Percentiles rank a stretch among this genome's conserved stretches.
These are phyloP conservation scores for Aspergillus campestris DNA, from an alignment of 495 filamentous ascomycete species.

Conservation along the genomic window DNA sequence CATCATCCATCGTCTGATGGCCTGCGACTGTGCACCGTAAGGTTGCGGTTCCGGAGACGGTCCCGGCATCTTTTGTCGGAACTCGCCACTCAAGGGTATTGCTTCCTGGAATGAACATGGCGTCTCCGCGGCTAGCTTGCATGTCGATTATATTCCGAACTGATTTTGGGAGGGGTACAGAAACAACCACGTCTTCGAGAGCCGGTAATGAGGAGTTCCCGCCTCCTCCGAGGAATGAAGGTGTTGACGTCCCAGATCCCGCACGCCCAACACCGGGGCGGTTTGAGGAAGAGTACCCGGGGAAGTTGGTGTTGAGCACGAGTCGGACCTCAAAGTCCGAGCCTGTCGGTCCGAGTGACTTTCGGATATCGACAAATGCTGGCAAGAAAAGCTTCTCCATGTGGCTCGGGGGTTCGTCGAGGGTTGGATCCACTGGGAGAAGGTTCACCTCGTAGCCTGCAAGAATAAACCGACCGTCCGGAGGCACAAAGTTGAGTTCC, in stretches of 20 bases:
- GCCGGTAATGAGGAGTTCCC: constrained; percentile 44
- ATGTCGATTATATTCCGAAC: constrained; percentile 87
- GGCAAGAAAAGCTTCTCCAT: constrained; percentile 69
- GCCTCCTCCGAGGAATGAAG: constrained; percentile 52
- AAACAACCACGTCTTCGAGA: constrained; percentile 74
- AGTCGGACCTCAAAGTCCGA: constrained; percentile 87
- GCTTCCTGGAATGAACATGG: constrained; percentile 65
- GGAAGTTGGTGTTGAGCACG: constrained; percentile 56
- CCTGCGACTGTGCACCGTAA: constrained; percentile 76
- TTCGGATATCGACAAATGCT: constrained; percentile 71
- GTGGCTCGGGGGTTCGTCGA: constrained; percentile 38
- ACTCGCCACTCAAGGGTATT: constrained; percentile 76
- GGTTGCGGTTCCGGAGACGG: constrained; percentile 57
- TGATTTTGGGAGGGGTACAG: constrained; percentile 67
- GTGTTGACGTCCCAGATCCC: constrained; percentile 49
- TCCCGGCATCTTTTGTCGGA: constrained; percentile 55
- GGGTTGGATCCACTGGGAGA: constrained; percentile 50
- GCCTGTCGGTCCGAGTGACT: constrained; percentile 59
- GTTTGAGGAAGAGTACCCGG: constrained; percentile 28
- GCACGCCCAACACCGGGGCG: constrained; percentile 24
- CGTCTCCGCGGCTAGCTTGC: constrained; percentile 75
- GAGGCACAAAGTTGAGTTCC: constrained; percentile 88
- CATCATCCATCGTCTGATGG: constrained; percentile 38
- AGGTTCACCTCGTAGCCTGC: constrained; percentile 94
- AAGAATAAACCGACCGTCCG: constrained; percentile 90